Conservation (phyloP, 371 early-diverging fungal genomes). For the Syncephalastrum racemosum region DNA sequence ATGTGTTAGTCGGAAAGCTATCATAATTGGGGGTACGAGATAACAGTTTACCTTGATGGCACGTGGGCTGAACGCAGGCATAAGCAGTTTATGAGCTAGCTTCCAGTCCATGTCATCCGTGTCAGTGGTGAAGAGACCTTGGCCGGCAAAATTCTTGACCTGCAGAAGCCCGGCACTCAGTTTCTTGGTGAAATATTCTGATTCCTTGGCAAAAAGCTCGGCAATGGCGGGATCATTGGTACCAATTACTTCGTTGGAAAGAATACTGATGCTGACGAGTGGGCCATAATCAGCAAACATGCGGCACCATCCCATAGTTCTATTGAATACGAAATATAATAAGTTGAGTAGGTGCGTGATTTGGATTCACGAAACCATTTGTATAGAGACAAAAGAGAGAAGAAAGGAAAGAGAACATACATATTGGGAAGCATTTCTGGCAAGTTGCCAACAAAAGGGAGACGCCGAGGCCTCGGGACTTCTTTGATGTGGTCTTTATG, state of each 20-base stretch:
- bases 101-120: conserved; percentile 46
- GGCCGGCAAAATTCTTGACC: conserved; percentile 38
- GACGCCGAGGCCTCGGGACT: conserved; percentile 25
- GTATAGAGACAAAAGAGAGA: too few species aligned
- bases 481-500: conserved; percentile 20
- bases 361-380: too few species aligned
- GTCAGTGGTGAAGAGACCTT: conserved; percentile 48
- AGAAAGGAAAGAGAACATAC: conserved; percentile 9
- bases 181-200: conserved; percentile 46
- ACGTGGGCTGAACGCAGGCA: conserved; percentile 50
- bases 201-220: conserved; percentile 35
- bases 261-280: conserved; percentile 17
- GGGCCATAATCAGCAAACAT: conserved; percentile 32
- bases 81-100: conserved; percentile 52
- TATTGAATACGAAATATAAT: neutral
- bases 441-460: conserved; percentile 29
- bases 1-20: neutral
- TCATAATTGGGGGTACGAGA: neutral
- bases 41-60: conserved; percentile 31
- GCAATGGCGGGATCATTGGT: conserved; percentile 44
- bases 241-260: conserved; percentile 13
- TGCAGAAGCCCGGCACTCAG: conserved; percentile 23
- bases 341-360: neutral
- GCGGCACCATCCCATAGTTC: conserved; percentile 13
- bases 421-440: conserved; percentile 27